Percentiles rank a stretch among this genome's conserved stretches.
Evolutionary conservation across 2,329 filamentous ascomycete species (phyloP).

Genomic region (Sporothrix curviconia): DNA sequence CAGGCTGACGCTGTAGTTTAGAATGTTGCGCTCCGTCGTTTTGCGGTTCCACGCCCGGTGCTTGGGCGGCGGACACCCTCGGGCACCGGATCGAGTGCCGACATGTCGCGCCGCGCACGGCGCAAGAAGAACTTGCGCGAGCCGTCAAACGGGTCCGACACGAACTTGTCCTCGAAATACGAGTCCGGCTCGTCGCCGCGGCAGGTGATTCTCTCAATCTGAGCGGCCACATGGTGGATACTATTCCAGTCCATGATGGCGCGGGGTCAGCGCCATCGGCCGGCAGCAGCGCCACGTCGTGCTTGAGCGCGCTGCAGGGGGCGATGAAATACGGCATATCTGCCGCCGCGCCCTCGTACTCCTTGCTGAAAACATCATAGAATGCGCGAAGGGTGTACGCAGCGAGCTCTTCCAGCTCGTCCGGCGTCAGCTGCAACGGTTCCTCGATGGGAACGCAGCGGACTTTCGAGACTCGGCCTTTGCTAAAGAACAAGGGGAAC

Average conservation of each 20-base stretch:
- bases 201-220: conserved; percentile 30
- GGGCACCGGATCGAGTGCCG: conserved; percentile 60
- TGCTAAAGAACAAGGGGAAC: conserved; percentile 68
- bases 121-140: conserved; percentile 54
- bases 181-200: conserved; percentile 37
- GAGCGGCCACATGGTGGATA: conserved; percentile 14
- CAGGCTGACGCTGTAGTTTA: conserved; percentile 77
- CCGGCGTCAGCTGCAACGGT: conserved; percentile 37
- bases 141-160: conserved; percentile 55
- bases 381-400: conserved; percentile 71
- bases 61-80: conserved; percentile 42
- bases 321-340: conserved; percentile 80
- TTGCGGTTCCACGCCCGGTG: conserved; percentile 36
- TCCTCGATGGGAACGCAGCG: conserved; percentile 38
- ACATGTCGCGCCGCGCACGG: conserved; percentile 50
- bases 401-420: conserved; percentile 49
- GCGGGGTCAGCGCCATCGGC: conserved; percentile 19
- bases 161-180: conserved; percentile 48
- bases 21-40: conserved; percentile 51
- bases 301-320: conserved; percentile 38
- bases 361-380: conserved; percentile 82
- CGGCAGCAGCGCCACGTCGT: conserved; percentile 26
- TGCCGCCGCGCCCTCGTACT: conserved; percentile 55
- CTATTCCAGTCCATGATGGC: conserved; percentile 54
- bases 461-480: conserved; percentile 53